Percentiles rank a stretch among this genome's conserved stretches.
These are phyloP conservation scores for Mesembryanthemum crystallinum DNA, from an alignment of 148 eudicot genomes.

Conservation along the genomic window DNA sequence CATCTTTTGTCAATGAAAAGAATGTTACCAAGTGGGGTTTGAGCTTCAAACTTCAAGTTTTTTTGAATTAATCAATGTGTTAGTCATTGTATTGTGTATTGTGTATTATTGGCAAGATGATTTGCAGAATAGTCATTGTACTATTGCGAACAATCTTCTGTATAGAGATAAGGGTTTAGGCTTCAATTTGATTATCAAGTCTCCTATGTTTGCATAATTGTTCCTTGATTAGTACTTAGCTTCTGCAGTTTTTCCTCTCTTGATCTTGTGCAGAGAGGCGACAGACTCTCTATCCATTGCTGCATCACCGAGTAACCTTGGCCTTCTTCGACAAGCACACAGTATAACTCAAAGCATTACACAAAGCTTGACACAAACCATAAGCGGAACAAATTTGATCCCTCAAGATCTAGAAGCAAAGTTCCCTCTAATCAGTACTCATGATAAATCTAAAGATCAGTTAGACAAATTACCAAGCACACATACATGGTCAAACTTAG, in stretches of 20 bases:
- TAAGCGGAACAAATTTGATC: constrained; percentile 23
- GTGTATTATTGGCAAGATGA: too few species aligned
- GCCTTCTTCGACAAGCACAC: constrained; percentile 39
- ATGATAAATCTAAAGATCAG: constrained; percentile 32
- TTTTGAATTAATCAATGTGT: too few species aligned
- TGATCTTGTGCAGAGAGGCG: constrained; percentile 50
- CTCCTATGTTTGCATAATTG: neutral
- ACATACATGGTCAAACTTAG: constrained; percentile 35
- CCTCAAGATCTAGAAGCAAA: constrained; percentile 38
- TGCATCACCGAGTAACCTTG: constrained; percentile 59
- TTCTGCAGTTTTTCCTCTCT: neutral
- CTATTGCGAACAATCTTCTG: neutral
- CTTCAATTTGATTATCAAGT: neutral
- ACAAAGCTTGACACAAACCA: constrained; percentile 21
- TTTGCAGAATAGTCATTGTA: too few species aligned
- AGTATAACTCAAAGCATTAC: constrained; percentile 30
- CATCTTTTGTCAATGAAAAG: too few species aligned
- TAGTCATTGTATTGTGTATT: too few species aligned
- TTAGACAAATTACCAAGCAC: constrained; percentile 26
- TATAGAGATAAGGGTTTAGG: neutral
- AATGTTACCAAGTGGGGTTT: too few species aligned
- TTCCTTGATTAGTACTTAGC: neutral
- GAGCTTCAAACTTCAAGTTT: too few species aligned
- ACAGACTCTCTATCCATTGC: constrained; percentile 60
- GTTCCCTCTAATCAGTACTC: constrained; percentile 41